Evolutionary conservation across 2,329 filamentous ascomycete genomes (phyloP).

Genomic region (Sclerotinia glacialis): DNA sequence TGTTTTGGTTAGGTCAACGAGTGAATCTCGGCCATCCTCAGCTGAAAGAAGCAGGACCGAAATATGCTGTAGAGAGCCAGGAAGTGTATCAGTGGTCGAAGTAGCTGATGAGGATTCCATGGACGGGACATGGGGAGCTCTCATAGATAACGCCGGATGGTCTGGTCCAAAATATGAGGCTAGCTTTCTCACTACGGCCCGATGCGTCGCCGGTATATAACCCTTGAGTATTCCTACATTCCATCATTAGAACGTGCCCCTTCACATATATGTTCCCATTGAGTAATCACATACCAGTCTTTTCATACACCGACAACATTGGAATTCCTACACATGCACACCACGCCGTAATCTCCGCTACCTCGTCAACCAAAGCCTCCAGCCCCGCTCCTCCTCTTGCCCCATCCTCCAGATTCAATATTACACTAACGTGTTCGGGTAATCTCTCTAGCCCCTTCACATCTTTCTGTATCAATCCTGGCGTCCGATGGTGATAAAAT

Average conservation of each 20-base stretch:
- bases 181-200: conserved; percentile 74
- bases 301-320: conserved; percentile 86
- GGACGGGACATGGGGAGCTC: conserved; percentile 66
- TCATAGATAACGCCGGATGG: conserved; percentile 69
- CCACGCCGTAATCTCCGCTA: conserved; percentile 90
- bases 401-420: conserved; percentile 71
- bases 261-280: background rate
- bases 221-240: conserved; percentile 77
- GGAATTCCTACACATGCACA: conserved; percentile 86
- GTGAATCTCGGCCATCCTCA: conserved; percentile 86
- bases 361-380: conserved; percentile 83
- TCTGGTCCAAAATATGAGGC: conserved; percentile 80
- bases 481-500: conserved; percentile 94
- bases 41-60: conserved; percentile 78
- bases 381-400: conserved; percentile 69
- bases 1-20: conserved; percentile 93
- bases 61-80: conserved; percentile 41
- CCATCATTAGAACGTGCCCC: conserved; percentile 24
- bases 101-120: conserved; percentile 48
- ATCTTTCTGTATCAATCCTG: conserved; percentile 86
- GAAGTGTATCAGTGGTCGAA: conserved; percentile 44
- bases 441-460: conserved; percentile 70
- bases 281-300: conserved; percentile 63
- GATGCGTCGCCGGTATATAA: conserved; percentile 81
- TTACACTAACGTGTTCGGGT: conserved; percentile 83